Base-by-base conservation (phyloP, 257 asterid genomes). In the Fraxinus quadrangulata region DNA sequence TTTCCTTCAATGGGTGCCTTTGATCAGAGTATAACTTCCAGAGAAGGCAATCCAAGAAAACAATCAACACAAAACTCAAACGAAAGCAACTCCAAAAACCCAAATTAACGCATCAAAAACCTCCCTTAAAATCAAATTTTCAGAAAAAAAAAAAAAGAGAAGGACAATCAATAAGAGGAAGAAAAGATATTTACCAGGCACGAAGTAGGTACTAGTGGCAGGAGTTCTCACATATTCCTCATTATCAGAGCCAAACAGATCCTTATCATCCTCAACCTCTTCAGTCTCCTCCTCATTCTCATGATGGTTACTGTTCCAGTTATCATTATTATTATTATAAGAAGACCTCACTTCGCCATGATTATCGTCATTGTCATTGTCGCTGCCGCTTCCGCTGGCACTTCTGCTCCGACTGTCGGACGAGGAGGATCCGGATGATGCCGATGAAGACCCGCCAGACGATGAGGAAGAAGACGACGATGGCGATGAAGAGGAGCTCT, bases 161-260 rank as follows among this genome's bases (percentile, higher is more conserved):
- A 49, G 23, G 36, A 16, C 9, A 79, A 36, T 42, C 39, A 65
- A 6, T 0, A 28, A 45, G 56, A 16, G 23, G 9, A 63, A 36
- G 19, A 10, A 31, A 37, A 47, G 3, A 26, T 40, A 74, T 47
- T 70, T 86, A 88, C 99, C 99, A 75, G 99, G 99, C 28, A 95
- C 97, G 8, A 89, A 86, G 77, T 78, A 87, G 61, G 86, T 86
- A 78, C 97, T 95, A 23, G 30, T 86, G 61, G 91, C 89, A 68
- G 84, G 84, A 28, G 96, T 93, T 80, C 90, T 95, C 65, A 78
- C 83, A 77, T 91, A 95, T 45, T 90, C 97, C 78, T 93, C 98
- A 68, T 95, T 90, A 84, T 95, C 99, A 51, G 96, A 88, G 68
- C 96, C 99, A 84, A 95, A 95, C 37, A 95, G 96, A 88, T 95